These are phyloP conservation scores for Desmodesmus armatus DNA, from an alignment of 139 green algal species.

Conservation along the genomic window DNA sequence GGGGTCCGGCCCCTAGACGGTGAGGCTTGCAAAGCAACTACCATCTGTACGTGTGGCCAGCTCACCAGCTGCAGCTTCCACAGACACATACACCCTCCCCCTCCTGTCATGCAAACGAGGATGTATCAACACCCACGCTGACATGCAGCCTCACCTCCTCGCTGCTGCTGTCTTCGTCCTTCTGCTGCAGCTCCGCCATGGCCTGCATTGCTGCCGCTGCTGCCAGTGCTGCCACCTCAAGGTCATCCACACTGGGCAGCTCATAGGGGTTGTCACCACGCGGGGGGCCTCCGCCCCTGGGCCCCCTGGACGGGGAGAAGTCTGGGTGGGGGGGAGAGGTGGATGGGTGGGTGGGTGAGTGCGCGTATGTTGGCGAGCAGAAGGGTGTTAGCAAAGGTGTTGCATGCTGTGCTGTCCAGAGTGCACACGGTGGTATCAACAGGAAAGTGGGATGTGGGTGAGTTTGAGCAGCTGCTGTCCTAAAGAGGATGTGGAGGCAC, in stretches of 20 bases:
- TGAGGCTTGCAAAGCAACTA: not conserved
- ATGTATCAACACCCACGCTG: too few species aligned
- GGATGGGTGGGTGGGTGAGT: too few species aligned
- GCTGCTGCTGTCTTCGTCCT: not conserved
- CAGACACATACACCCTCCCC: not conserved
- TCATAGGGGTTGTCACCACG: slow-evolving; percentile 40
- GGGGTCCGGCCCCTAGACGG: not conserved
- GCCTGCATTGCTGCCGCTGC: slow-evolving; percentile 69
- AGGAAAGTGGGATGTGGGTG: too few species aligned
- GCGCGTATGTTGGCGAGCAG: not conserved
- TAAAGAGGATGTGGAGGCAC: too few species aligned
- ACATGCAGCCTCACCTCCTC: too few species aligned
- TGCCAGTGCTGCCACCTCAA: slow-evolving; percentile 75
- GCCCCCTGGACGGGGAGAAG: not conserved
- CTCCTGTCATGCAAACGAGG: not conserved
- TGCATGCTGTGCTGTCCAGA: not conserved
- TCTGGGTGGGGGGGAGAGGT: too few species aligned
- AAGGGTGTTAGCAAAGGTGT: not conserved
- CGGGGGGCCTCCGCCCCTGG: too few species aligned
- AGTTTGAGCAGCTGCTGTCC: too few species aligned
- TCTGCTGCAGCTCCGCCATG: slow-evolving; percentile 43
- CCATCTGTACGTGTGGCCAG: not conserved
- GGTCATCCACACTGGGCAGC: slow-evolving; percentile 73
- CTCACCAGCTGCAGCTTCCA: not conserved
- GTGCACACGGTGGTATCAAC: too few species aligned